Conservation (phyloP, 148 eudicot species). For the Limonium bicolor region DNA sequence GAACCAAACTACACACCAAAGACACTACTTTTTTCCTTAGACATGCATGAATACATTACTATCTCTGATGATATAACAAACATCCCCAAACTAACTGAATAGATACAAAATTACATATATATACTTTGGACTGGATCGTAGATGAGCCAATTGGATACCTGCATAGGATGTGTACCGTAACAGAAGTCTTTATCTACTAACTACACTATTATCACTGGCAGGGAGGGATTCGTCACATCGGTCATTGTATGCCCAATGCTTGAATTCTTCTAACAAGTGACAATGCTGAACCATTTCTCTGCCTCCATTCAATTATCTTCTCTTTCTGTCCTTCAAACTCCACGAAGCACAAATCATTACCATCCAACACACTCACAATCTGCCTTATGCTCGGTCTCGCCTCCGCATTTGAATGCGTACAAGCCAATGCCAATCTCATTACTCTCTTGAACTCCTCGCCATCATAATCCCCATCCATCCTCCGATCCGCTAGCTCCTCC, state of each 20-base stretch:
- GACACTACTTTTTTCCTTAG: no score
- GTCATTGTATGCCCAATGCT: conserved; percentile 78
- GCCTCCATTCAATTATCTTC: conserved; percentile 51
- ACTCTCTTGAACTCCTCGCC: conserved; percentile 38
- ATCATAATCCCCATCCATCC: conserved; percentile 40
- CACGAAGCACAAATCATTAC: conserved; percentile 37
- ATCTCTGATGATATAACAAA: no score
- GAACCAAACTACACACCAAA: no score
- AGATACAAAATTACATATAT: no score
- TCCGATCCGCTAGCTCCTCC: conserved; percentile 46
- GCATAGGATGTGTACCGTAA: no score
- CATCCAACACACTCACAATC: conserved; percentile 65
- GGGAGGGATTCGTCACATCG: no score
- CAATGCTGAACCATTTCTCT: conserved; percentile 45
- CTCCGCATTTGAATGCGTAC: conserved; percentile 56
- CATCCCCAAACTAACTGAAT: no score
- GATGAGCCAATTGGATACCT: no score
- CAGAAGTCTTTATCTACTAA: no score
- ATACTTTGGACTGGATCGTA: no score
- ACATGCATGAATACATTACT: no score
- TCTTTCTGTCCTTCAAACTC: conserved; percentile 43
- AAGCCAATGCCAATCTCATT: conserved; percentile 62
- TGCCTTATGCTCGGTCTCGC: conserved; percentile 69
- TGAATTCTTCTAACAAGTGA: conserved; percentile 59
- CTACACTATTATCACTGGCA: no score